Conservation (phyloP, 2,329 filamentous ascomycete species). For the Zasmidium citrigriseum region DNA sequence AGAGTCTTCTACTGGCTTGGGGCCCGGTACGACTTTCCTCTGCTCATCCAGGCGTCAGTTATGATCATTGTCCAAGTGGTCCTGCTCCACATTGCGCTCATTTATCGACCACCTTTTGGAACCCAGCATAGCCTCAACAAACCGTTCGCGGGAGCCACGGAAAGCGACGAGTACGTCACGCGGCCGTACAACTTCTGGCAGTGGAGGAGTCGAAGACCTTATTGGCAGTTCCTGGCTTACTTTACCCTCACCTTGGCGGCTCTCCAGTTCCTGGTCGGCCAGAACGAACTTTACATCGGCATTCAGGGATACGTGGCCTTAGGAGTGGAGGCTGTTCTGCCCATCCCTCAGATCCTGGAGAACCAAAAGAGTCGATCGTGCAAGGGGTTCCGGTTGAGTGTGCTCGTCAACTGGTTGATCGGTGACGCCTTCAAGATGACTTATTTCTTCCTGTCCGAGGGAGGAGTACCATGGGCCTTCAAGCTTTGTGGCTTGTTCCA, state of each 20-base stretch:
- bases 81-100: slow-evolving; percentile 62
- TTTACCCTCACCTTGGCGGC: slow-evolving; percentile 62
- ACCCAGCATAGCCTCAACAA: slow-evolving; percentile 40
- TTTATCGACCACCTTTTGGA: slow-evolving; percentile 51
- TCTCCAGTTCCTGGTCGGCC: slow-evolving; percentile 67
- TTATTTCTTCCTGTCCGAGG: slow-evolving; percentile 73
- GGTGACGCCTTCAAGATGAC: slow-evolving; percentile 83
- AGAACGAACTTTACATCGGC: slow-evolving; percentile 62
- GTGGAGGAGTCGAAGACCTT: slow-evolving; percentile 73
- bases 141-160: slow-evolving; percentile 62
- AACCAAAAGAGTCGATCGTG: slow-evolving; percentile 70
- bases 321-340: slow-evolving; percentile 77
- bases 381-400: slow-evolving; percentile 74
- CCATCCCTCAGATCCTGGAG: slow-evolving; percentile 73
- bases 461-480: slow-evolving; percentile 71
- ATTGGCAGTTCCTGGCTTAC: slow-evolving; percentile 77
- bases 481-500: slow-evolving; percentile 83
- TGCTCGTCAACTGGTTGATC: slow-evolving; percentile 75
- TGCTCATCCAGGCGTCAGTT: slow-evolving; percentile 61
- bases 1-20: slow-evolving; percentile 69
- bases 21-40: slow-evolving; percentile 58
- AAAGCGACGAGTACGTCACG: slow-evolving; percentile 43
- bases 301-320: slow-evolving; percentile 75
- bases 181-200: slow-evolving; percentile 82
- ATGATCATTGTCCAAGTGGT: slow-evolving; percentile 62